Conservation (phyloP, 169 alveolate genomes). For the Babesia sp. region DNA sequence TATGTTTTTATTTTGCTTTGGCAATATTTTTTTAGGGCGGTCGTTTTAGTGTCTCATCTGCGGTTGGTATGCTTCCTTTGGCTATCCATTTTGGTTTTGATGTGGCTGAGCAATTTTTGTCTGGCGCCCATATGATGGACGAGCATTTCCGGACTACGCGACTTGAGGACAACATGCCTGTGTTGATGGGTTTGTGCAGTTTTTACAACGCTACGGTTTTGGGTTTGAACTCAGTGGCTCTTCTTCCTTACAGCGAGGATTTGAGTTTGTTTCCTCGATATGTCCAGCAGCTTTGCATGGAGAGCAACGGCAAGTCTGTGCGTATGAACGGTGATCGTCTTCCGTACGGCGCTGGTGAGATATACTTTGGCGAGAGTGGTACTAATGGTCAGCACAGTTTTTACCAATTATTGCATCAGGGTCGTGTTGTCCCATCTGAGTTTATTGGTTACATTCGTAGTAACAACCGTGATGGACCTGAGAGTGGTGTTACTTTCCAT, state of each 20-base stretch:
- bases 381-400: conserved; percentile 98
- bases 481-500: conserved; percentile 80
- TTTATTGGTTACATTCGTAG: conserved; percentile 94
- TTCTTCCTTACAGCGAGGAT: conserved; percentile 97
- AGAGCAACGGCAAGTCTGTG: conserved; percentile 94
- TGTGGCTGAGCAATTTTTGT: conserved; percentile 81
- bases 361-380: conserved; percentile 99
- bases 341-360: conserved; percentile 87
- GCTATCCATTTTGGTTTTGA: conserved; percentile 90
- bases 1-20: conserved; percentile 12
- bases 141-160: conserved; percentile 83
- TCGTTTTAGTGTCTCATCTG: conserved; percentile 95
- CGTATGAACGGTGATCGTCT: conserved; percentile 82
- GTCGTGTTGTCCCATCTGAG: conserved; percentile 94
- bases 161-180: conserved; percentile 88
- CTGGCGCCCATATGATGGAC: conserved; percentile 88
- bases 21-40: conserved; percentile 85
- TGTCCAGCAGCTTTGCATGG: conserved; percentile 97
- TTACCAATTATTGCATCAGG: conserved; percentile 97
- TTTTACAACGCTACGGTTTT: conserved; percentile 90
- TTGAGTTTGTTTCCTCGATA: conserved; percentile 92
- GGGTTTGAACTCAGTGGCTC: conserved; percentile 90
- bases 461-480: conserved; percentile 80
- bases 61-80: conserved; percentile 98
- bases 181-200: conserved; percentile 92